Base-by-base conservation (phyloP, 805 yeast genomes). In the Candida loeiensis region DNA sequence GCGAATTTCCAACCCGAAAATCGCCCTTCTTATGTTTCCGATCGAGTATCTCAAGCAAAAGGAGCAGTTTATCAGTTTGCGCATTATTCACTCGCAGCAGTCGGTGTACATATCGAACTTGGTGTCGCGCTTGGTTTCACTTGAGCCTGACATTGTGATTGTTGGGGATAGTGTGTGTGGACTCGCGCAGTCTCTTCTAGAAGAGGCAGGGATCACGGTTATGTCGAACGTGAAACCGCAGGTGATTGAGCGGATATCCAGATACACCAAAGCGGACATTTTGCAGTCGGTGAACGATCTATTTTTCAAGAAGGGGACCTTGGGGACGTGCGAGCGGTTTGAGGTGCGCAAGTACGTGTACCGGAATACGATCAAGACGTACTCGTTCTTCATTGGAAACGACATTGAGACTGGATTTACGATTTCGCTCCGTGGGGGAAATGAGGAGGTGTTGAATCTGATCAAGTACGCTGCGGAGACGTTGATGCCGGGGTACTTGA, bases 11-110 rank as follows among this genome's bases (percentile, higher is more conserved):
- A 71, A 76, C 37, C 98, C 99, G 0, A 75, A 80, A 40, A 84
- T 93, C 28, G 79, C 91, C 43, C 68, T 95, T 13, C 72, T 93
- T 4, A 82, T 89, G 71, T 93, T 93, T 53, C 96, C 97, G 0
- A 64, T 93, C 18, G 98, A 90, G 54, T 93, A 88, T 49, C 69
- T 80, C 43, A 79, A 82, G 45, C 80, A 78, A 29, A 87, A 83
- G 39, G 88, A 84, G 48, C 86, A 80, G 45, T 83, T 88, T 43
- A 79, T 88, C 59, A 85, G 95, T 54, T 66, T 90, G 41, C 85
- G 87, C 43, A 85, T 95, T 1, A 82, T 91, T 1, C 69, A 87
- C 36, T 85, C 91, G 0, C 98, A 93, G 55, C 97, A 91, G 54
- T 69, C 76, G 35, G 96, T 91, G 49, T 91, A 83, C 53, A 71